Evolutionary conservation across 352 stramenopile species (phyloP).

Genomic region (Thraustochytrium striatum): DNA sequence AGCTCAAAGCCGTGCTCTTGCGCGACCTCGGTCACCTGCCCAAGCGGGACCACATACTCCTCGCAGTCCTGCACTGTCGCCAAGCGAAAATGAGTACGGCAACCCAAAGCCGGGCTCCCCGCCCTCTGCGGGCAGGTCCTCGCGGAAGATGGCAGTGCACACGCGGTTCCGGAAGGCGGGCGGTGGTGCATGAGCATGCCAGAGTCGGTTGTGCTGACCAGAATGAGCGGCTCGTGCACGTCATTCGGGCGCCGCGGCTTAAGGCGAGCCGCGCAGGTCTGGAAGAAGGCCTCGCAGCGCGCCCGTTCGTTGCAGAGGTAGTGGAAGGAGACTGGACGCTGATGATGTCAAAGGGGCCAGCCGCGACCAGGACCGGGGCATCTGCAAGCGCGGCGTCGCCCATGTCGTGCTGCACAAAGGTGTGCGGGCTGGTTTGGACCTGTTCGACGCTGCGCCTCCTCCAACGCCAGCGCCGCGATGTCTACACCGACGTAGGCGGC

Average conservation of each 20-base stretch:
- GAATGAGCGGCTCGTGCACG: conserved; percentile 66
- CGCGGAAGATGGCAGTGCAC: conserved; percentile 1
- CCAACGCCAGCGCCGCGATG: conserved; percentile 75
- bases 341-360: conserved; percentile 67
- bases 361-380: conserved; percentile 50
- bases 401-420: conserved; percentile 20
- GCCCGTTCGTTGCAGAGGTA: conserved; percentile 78
- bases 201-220: conserved; percentile 52
- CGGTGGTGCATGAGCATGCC: conserved; percentile 11
- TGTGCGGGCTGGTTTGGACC: conserved; percentile 55
- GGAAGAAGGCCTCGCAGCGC: conserved; percentile 69
- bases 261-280: conserved; percentile 67
- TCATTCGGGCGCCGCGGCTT: conserved; percentile 72
- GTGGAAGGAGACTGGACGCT: conserved; percentile 82
- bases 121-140: conserved; percentile 21
- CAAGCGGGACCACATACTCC: conserved; percentile 73
- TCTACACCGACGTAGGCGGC: conserved; percentile 74
- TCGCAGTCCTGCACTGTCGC: conserved; percentile 63
- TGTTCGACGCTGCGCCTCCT: conserved; percentile 71
- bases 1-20: conserved; percentile 72
- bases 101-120: conserved; percentile 65
- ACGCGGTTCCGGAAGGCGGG: conserved; percentile 48
- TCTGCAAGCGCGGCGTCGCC: neutral
- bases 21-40: conserved; percentile 64
- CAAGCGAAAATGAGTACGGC: conserved; percentile 77